These are phyloP conservation scores for Blastocystis sp. DNA, from an alignment of 352 stramenopile species.

Conservation along the genomic window DNA sequence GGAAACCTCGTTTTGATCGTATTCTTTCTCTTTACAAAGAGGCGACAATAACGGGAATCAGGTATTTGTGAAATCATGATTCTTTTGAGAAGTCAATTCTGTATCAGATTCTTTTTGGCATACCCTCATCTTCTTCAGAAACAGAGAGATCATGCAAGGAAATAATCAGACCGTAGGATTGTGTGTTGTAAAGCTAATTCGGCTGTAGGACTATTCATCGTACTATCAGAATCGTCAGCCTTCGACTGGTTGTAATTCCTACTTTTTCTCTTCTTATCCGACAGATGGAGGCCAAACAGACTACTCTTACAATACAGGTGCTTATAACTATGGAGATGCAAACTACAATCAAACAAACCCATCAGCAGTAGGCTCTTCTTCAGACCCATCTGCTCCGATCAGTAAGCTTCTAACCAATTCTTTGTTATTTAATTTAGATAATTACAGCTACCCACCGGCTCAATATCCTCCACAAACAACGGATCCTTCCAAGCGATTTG, in stretches of 20 bases:
- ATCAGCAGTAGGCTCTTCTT: background rate
- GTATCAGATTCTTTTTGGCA: background rate
- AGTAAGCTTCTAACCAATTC: too few species aligned
- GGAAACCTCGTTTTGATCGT: background rate
- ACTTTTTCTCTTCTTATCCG: background rate
- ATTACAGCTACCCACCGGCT: background rate
- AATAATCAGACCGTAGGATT: background rate
- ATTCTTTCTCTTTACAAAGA: slow-evolving; percentile 10
- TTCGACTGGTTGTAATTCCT: background rate
- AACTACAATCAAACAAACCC: background rate
- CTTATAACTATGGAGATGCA: background rate
- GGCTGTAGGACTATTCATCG: slow-evolving; percentile 32
- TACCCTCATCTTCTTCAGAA: background rate
- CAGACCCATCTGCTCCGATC: background rate
- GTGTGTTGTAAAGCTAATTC: background rate
- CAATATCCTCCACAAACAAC: background rate
- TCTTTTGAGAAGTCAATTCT: too few species aligned
- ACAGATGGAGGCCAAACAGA: slow-evolving; percentile 23
- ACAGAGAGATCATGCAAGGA: background rate
- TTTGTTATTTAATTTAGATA: slow-evolving; percentile 16
- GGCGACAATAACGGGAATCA: background rate
- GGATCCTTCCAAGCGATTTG: background rate
- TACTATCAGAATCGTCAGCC: slow-evolving; percentile 20
- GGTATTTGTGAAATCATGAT: too few species aligned
- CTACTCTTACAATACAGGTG: slow-evolving; percentile 4